Conservation (phyloP, 306 rosid species). For the Carpinus viminea region DNA sequence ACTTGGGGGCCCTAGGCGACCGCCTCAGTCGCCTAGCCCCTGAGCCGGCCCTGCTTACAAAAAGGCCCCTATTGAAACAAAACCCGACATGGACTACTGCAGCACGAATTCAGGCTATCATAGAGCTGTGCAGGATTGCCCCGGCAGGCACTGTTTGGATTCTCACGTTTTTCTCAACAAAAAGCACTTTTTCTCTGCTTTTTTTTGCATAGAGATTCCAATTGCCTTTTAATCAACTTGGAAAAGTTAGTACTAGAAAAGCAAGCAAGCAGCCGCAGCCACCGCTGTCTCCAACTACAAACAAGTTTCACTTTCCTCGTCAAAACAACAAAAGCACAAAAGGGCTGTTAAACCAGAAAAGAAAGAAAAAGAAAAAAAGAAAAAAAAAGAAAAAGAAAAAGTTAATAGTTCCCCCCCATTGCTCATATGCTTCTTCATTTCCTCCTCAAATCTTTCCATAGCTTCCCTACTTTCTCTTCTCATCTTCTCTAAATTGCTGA, state of each 20-base stretch:
- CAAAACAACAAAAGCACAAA: constrained; percentile 26
- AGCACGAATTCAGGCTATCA: background rate
- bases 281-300: constrained; percentile 17
- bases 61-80: background rate
- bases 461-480: constrained; percentile 15
- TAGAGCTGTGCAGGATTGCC: background rate
- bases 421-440: constrained; percentile 8
- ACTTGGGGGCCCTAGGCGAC: no score
- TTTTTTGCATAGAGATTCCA: constrained; percentile 36
- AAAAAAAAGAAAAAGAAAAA: constrained; percentile 26
- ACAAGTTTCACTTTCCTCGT: constrained; percentile 40
- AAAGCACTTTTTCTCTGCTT: background rate
- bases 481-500: constrained; percentile 3
- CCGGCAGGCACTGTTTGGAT: constrained; percentile 12
- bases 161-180: constrained; percentile 27
- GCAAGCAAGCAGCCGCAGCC: background rate
- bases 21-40: no score
- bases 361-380: background rate
- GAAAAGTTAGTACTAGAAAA: background rate
- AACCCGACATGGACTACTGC: background rate
- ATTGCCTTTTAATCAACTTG: constrained; percentile 7
- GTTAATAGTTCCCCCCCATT: background rate
- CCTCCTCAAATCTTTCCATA: background rate
- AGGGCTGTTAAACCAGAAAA: background rate
- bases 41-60: no score